phyloP scores from a whole-genome alignment of 1,139 yeast genomes.

The Yamadazyma friedrichii region DNA sequence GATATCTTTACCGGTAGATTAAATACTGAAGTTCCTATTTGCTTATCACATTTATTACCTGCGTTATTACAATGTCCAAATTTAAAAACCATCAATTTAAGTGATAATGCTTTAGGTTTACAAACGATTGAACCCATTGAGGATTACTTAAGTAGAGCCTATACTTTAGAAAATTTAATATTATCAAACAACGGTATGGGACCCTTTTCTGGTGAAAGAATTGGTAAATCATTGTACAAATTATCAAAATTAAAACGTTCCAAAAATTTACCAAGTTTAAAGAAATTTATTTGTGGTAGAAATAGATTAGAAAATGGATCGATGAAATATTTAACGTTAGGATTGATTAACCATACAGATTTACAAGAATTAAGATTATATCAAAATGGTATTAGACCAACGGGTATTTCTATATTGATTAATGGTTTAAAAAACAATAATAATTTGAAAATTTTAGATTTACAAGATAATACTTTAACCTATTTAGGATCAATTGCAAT shows the following conservation, averaged over 20 bases:
- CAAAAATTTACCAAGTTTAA: conserved; percentile 46
- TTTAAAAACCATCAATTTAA: conserved; percentile 71
- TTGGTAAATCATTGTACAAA: conserved; percentile 78
- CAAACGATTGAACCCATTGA: conserved; percentile 92
- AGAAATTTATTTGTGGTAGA: conserved; percentile 93
- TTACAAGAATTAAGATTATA: conserved; percentile 76
- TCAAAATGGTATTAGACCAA: conserved; percentile 96
- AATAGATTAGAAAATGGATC: conserved; percentile 96
- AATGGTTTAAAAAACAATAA: conserved; percentile 68
- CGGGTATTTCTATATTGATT: conserved; percentile 77
- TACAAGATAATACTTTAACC: conserved; percentile 95
- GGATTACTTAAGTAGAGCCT: conserved; percentile 69
- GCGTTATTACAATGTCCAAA: conserved; percentile 68
- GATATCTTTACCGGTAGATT: conserved; percentile 94
- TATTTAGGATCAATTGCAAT: conserved; percentile 56
- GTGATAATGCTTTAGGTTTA: conserved; percentile 96
- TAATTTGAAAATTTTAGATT: conserved; percentile 67
- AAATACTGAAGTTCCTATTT: conserved; percentile 89
- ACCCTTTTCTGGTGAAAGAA: conserved; percentile 93
- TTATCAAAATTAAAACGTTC: conserved; percentile 64
- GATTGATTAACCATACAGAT: conserved; percentile 70
- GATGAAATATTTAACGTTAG: conserved; percentile 71
- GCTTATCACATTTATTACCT: conserved; percentile 70
- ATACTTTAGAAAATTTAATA: conserved; percentile 78
- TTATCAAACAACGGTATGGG: conserved; percentile 97